These are phyloP conservation scores for Raffaelea deltoideospora DNA, from an alignment of 2,329 filamentous ascomycete genomes.

Conservation along the genomic window DNA sequence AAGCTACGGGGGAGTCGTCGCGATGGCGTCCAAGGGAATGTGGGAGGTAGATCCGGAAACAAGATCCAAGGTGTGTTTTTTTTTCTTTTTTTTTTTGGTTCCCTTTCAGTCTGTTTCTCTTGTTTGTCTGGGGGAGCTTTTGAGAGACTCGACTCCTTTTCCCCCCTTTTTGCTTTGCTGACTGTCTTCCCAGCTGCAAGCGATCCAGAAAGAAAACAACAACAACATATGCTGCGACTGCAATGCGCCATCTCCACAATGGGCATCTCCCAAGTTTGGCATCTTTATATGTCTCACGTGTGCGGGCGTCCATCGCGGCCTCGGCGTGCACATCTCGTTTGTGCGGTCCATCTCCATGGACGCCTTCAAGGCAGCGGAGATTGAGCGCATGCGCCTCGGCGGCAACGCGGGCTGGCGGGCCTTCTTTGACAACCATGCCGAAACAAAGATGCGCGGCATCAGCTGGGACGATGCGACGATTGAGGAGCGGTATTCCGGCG, in stretches of 20 bases:
- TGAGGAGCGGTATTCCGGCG: constrained; percentile 76
- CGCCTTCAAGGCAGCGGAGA: constrained; percentile 85
- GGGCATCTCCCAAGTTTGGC: constrained; percentile 93
- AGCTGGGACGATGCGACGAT: constrained; percentile 81
- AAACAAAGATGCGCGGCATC: constrained; percentile 50
- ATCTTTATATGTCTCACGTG: constrained; percentile 98
- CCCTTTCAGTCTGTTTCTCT: not conserved
- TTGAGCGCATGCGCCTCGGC: constrained; percentile 82
- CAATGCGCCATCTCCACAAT: constrained; percentile 89
- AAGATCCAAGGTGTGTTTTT: constrained; percentile 66
- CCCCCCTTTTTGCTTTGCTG: no score
- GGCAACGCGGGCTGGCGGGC: constrained; percentile 77
- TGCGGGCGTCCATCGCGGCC: constrained; percentile 82
- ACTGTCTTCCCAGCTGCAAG: constrained; percentile 48
- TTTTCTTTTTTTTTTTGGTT: not conserved
- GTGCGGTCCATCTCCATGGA: constrained; percentile 98
- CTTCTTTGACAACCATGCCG: constrained; percentile 66
- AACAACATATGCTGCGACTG: constrained; percentile 94
- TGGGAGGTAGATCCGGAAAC: constrained; percentile 99
- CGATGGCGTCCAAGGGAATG: constrained; percentile 61
- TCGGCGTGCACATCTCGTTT: constrained; percentile 97
- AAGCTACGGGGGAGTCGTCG: no score
- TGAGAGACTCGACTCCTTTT: no score
- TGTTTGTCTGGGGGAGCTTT: not conserved
- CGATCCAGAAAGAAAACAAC: constrained; percentile 77